Base-by-base conservation (phyloP, 768 basidiomycete genomes). In the Tylopilus felleus region DNA sequence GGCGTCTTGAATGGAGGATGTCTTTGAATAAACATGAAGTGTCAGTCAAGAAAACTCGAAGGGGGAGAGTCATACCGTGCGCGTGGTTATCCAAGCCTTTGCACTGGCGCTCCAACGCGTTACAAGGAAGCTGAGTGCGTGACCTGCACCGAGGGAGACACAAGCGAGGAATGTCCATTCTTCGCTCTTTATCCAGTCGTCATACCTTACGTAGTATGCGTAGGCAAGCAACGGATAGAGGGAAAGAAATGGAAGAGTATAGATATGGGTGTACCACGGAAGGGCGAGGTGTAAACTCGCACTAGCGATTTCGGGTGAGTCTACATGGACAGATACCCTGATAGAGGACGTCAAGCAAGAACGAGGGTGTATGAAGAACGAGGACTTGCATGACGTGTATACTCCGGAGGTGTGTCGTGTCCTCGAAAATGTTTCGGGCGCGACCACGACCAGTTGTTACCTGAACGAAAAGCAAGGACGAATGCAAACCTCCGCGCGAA, bases 111-210 rank as follows among this genome's bases (percentile, higher is more conserved):
- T 93, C 97, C 97, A 99, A 60, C 82, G 82, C 0, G 96, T 99
- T 13, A 88, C 77, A 42, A 99, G 76, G 72, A 94, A 99, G 65
- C 90, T 93, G 52, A 99, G 79, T 4, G 93, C 93, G 69, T 98
- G 97, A 2, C 88, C 84, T 7, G 83, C 87, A 21, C 90, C 90
- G 8, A 99, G 80, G 4, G 84, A 73, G 14, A 95, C 87, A 60
- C 89, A 93, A 35, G 89, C 90, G 21, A 98, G 81, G 68, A 98
- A 99, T 0, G 97, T 96, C 95, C 95, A 98, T 69, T 98, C 96
- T 73, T 96, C 93, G 53, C 90, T 91, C 65, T 86, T 80, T 51
- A 98, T 75, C 89, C 91, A 97, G 57, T 85, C 75, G 63, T 96
- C 91, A 71, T 98, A 97, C 70, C 81, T 86, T 72, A 93, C 71